Base-by-base conservation (phyloP, 2,329 filamentous ascomycete species). In the Fusarium lateritium region DNA sequence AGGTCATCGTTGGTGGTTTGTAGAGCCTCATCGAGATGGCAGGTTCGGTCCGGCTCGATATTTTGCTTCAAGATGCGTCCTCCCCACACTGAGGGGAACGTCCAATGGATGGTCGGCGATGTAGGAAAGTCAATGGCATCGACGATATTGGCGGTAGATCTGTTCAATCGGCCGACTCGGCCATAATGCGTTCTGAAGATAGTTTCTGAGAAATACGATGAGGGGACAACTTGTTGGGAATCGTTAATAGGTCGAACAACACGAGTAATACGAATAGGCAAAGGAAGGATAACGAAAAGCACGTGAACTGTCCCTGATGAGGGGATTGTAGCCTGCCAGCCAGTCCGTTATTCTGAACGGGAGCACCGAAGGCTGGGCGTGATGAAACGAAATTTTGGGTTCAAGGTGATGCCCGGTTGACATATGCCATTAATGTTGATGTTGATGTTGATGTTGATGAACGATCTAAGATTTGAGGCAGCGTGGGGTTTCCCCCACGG, bases 31-130 rank as follows among this genome's bases (percentile, higher is more conserved):
- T 22, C 21, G 13, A 31, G 21, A 45, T n/a, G 22, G 42, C 21
- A 19, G 47, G 43, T 36, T 69, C 65, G 66, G 66, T 14, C 65
- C 56, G 61, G 38, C 40, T 51, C 8, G 26, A 26, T 4, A 31
- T 19, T 22, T 21, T 44, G 26, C 33, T 50, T 22, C 38, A 19
- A 6, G 19, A 14, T 8, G 24, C 17, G 22, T 40, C 13, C 7
- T 8, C 8, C 21, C 11, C 17, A 13, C 17, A n/a, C 22, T 17
- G 5, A 26, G 31, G 13, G 22, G 13, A 34, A 17, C 26, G 6
- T 5, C 38, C 22, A 44, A 45, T 57, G 24, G 24, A n/a, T 51
- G 21, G 5, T 15, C 15, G 26, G 11, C 6, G 7, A 50, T 36
- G 3, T 28, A 17, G 22, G 46, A 17, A 19, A 15, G 15, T n/a